Percentiles rank a stretch among this genome's conserved stretches.
These are phyloP conservation scores for Irineochytrium annulatum DNA, from an alignment of 192 early-diverging fungal species.

Conservation along the genomic window DNA sequence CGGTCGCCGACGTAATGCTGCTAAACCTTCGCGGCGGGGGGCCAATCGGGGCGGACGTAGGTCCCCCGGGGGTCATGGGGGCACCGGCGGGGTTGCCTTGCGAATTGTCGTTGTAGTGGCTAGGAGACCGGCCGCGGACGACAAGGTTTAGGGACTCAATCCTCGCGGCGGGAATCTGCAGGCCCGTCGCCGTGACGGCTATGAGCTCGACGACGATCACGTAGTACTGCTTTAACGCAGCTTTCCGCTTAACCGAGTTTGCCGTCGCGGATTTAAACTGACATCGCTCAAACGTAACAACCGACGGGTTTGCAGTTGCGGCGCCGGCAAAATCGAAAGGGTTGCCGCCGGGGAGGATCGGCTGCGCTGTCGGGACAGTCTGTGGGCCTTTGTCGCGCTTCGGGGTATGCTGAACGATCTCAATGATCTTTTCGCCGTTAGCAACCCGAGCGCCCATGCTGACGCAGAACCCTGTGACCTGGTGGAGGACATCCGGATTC, in stretches of 20 bases:
- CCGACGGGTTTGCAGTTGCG: too few relatives aligned
- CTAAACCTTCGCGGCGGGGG: background rate
- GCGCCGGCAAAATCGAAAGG: slow-evolving; percentile 25
- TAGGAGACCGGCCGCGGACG: slow-evolving; percentile 89
- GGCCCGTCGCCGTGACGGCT: slow-evolving; percentile 31
- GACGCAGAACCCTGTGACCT: slow-evolving; percentile 64
- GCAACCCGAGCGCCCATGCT: slow-evolving; percentile 74
- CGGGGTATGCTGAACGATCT: slow-evolving; percentile 89
- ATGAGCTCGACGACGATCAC: slow-evolving; percentile 71
- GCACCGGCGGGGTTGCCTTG: background rate
- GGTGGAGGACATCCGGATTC: slow-evolving; percentile 30
- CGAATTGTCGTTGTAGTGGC: slow-evolving; percentile 64
- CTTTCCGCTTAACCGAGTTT: slow-evolving; percentile 87
- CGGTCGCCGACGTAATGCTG: too few relatives aligned
- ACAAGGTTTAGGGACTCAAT: slow-evolving; percentile 79
- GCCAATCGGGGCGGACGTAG: background rate
- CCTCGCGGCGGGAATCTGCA: slow-evolving; percentile 57
- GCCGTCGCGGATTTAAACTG: slow-evolving; percentile 96
- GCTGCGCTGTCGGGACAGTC: slow-evolving; percentile 44
- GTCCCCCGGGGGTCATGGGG: background rate
- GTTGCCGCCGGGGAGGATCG: slow-evolving; percentile 27
- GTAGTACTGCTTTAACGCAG: slow-evolving; percentile 93
- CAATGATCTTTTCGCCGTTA: slow-evolving; percentile 69
- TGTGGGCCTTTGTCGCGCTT: slow-evolving; percentile 92
- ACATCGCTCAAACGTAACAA: slow-evolving; percentile 81